phyloP scores from a whole-genome alignment of 352 stramenopile species.

The Phytophthora gonapodyides region DNA sequence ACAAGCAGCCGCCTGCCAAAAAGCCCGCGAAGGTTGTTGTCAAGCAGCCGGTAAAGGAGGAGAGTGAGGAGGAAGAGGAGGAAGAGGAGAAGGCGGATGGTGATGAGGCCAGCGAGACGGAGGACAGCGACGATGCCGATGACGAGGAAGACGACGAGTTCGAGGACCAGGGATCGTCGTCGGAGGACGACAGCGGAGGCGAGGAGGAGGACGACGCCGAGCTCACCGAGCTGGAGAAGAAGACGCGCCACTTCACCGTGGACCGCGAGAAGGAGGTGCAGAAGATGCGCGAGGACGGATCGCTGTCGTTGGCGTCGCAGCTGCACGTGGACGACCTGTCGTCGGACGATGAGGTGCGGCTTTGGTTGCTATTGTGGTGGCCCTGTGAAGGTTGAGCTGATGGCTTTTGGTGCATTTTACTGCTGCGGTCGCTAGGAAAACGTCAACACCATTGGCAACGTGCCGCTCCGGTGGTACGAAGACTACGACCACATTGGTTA shows the following conservation, averaged over 20 bases:
- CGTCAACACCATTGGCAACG: slow-evolving; percentile 97
- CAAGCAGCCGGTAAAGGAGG: slow-evolving; percentile 28
- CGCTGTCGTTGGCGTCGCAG: slow-evolving; percentile 79
- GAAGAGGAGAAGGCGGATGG: slow-evolving; percentile 39
- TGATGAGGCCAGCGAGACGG: slow-evolving; percentile 51
- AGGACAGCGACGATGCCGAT: slow-evolving; percentile 72
- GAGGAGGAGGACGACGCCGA: slow-evolving; percentile 76
- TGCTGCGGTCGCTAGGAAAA: slow-evolving; percentile 60
- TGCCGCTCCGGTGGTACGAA: slow-evolving; percentile 99
- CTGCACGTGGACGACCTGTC: slow-evolving; percentile 99
- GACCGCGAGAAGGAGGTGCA: slow-evolving; percentile 80
- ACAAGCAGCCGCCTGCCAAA: slow-evolving; percentile 20
- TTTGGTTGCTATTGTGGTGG: slow-evolving; percentile 39
- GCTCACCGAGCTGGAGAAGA: slow-evolving; percentile 82
- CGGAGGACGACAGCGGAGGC: slow-evolving; percentile 63
- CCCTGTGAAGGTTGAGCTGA: not conserved
- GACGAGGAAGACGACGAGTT: slow-evolving; percentile 75
- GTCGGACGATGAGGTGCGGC: slow-evolving; percentile 94
- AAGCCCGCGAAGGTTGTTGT: slow-evolving; percentile 23
- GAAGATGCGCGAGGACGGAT: slow-evolving; percentile 85
- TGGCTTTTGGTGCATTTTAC: not conserved
- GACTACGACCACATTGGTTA: slow-evolving; percentile 99
- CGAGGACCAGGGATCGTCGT: slow-evolving; percentile 87
- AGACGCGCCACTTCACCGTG: slow-evolving; percentile 73
- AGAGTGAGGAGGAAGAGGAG: slow-evolving; percentile 27